A percentile compares a stretch with the other conserved stretches of the same genome.
Evolutionary conservation across 345 rosid species (phyloP).

Genomic region (Gossypium mustelinum): DNA sequence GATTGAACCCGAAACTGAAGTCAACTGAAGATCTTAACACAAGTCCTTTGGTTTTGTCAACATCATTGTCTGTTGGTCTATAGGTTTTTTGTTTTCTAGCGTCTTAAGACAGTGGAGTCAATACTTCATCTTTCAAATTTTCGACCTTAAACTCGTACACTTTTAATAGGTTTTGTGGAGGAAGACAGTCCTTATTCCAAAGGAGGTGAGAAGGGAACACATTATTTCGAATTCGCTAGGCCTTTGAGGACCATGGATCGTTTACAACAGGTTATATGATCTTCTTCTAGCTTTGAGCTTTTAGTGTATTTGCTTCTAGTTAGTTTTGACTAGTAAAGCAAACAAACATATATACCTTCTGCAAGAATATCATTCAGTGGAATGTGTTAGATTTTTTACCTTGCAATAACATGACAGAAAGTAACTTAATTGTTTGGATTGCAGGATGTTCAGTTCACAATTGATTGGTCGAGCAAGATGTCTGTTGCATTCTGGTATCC

Average conservation of each 20-base stretch:
- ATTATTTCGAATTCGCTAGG: slow-evolving; percentile 83
- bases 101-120: not conserved
- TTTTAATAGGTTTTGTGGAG: slow-evolving; percentile 60
- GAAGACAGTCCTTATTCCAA: slow-evolving; percentile 84
- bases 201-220: slow-evolving; percentile 67
- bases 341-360: no score
- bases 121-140: slow-evolving; percentile 1
- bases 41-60: not conserved
- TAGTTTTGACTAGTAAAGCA: not conserved
- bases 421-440: slow-evolving; percentile 8
- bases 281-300: slow-evolving; percentile 13
- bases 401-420: not conserved
- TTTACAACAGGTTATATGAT: slow-evolving; percentile 72
- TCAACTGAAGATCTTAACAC: no score
- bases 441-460: slow-evolving; percentile 90
- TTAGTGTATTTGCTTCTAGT: not conserved
- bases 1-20: no score
- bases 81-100: not conserved
- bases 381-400: slow-evolving; percentile 22
- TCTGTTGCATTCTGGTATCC: slow-evolving; percentile 97
- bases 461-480: slow-evolving; percentile 66
- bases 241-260: slow-evolving; percentile 90
- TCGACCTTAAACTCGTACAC: not conserved
- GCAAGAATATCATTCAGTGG: not conserved
- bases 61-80: not conserved